Conservation (phyloP, 2,329 filamentous ascomycete species). For the Trichoderma sp. region DNA sequence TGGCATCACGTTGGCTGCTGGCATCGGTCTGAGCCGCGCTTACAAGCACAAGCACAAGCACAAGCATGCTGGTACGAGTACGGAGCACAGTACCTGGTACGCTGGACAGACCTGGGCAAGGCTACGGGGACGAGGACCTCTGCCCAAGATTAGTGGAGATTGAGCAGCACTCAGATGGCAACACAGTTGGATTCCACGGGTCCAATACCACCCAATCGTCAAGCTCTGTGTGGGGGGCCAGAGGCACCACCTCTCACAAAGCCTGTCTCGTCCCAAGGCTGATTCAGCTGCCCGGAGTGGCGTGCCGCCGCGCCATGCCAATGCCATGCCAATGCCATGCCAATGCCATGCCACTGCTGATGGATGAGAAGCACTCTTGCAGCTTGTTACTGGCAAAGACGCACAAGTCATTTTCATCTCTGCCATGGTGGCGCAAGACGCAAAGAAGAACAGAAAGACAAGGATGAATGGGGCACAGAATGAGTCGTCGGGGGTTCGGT, state of each 20-base stretch:
- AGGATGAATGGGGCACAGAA: constrained; percentile 3
- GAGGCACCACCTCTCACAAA: constrained; percentile 12
- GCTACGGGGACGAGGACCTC: constrained; percentile 1
- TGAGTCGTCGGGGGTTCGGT: constrained; percentile 9
- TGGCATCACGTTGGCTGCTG: constrained; percentile 2
- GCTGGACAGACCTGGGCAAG: background rate
- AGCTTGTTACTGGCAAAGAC: background rate
- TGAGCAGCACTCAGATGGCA: constrained; percentile 16
- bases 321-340: background rate
- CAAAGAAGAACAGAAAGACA: background rate
- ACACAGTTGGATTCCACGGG: constrained; percentile 11
- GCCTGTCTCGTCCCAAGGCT: background rate
- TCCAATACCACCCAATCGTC: constrained; percentile 22
- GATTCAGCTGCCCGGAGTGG: constrained; percentile 19
- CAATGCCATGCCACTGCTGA: background rate
- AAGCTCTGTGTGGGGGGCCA: constrained; percentile 22
- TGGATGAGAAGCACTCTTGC: background rate
- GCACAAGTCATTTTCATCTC: background rate
- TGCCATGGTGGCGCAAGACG: background rate
- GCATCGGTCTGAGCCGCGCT: constrained; percentile 1
- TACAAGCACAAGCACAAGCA: background rate
- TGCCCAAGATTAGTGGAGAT: constrained; percentile 24
- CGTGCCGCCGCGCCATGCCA: constrained; percentile 8
- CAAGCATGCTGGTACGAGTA: background rate
- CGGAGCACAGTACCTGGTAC: background rate